These are phyloP conservation scores for Heterobasidion occidentale DNA, from an alignment of 1,284 basidiomycete genomes.

Conservation along the genomic window DNA sequence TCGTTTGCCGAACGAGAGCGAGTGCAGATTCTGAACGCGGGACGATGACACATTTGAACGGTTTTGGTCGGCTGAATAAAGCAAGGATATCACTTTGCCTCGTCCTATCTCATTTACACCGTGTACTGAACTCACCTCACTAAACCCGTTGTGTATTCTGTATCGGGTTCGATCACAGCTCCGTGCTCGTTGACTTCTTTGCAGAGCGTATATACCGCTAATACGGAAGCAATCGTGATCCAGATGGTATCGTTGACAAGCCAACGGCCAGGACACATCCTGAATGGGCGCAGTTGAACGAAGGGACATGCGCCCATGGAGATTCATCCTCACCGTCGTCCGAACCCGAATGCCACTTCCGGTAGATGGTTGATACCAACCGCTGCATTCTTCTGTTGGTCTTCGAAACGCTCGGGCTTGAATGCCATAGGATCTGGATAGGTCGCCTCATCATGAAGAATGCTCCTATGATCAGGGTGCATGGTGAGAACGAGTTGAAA, in stretches of 20 bases:
- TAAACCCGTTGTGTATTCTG: slow-evolving; percentile 32
- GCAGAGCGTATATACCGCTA: slow-evolving; percentile 33
- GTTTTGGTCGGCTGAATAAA: background rate
- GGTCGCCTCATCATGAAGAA: background rate
- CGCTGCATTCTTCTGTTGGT: background rate
- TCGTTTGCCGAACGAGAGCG: background rate
- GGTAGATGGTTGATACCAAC: background rate
- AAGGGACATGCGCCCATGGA: background rate
- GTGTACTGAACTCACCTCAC: slow-evolving; percentile 26
- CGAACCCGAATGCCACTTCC: background rate
- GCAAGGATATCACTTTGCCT: background rate
- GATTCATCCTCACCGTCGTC: background rate
- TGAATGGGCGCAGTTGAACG: slow-evolving; percentile 16
- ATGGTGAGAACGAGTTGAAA: no score
- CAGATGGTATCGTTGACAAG: slow-evolving; percentile 37
- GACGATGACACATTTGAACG: background rate
- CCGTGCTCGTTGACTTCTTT: slow-evolving; percentile 33
- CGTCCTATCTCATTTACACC: background rate
- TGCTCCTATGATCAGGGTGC: background rate
- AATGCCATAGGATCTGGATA: slow-evolving; percentile 1
- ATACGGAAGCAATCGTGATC: slow-evolving; percentile 36
- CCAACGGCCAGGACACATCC: slow-evolving; percentile 35
- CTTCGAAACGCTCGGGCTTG: slow-evolving; percentile 1
- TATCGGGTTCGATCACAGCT: slow-evolving; percentile 27
- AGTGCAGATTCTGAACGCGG: background rate